Conservation (phyloP, 2,329 filamentous ascomycete genomes). For the Lachnellula subtilissima region DNA sequence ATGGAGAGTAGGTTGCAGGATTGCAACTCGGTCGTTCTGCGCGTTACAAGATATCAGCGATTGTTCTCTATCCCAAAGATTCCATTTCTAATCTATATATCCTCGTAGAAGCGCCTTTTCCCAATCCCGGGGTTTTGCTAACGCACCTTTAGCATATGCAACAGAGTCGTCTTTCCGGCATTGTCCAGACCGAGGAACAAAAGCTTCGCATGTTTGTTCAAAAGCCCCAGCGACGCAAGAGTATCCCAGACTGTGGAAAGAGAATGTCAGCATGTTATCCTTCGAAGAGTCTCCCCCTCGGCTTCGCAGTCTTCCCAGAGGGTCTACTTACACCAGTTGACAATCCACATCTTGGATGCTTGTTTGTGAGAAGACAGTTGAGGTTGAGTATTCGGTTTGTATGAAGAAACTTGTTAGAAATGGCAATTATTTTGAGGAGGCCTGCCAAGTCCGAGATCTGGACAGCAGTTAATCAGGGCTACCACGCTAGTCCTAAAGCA, state of each 20-base stretch:
- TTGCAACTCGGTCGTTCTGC: slow-evolving; percentile 87
- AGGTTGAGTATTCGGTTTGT: not conserved
- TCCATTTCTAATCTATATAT: slow-evolving; percentile 1
- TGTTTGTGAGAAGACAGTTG: slow-evolving; percentile 1
- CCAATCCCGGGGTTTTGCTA: not conserved
- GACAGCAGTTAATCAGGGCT: not conserved
- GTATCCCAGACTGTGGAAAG: slow-evolving; percentile 71
- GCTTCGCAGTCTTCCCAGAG: not conserved
- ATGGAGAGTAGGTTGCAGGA: slow-evolving; percentile 85
- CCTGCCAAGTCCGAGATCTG: not conserved
- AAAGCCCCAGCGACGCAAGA: slow-evolving; percentile 77
- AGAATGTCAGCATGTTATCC: slow-evolving; percentile 28
- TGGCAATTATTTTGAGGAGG: not conserved
- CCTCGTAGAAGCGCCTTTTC: not conserved
- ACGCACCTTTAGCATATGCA: slow-evolving; percentile 91
- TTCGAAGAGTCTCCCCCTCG: not conserved
- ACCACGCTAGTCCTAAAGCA: no score
- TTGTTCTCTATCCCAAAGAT: slow-evolving; percentile 1
- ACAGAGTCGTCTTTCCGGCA: slow-evolving; percentile 86
- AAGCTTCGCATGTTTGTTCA: slow-evolving; percentile 95
- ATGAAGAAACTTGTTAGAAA: not conserved
- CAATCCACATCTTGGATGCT: slow-evolving; percentile 68
- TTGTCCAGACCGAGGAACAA: slow-evolving; percentile 92
- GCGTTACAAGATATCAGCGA: slow-evolving; percentile 14
- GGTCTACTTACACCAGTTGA: slow-evolving; percentile 80